Conservation (phyloP, 2,329 filamentous ascomycete genomes). For the Pyricularia pennisetigena region DNA sequence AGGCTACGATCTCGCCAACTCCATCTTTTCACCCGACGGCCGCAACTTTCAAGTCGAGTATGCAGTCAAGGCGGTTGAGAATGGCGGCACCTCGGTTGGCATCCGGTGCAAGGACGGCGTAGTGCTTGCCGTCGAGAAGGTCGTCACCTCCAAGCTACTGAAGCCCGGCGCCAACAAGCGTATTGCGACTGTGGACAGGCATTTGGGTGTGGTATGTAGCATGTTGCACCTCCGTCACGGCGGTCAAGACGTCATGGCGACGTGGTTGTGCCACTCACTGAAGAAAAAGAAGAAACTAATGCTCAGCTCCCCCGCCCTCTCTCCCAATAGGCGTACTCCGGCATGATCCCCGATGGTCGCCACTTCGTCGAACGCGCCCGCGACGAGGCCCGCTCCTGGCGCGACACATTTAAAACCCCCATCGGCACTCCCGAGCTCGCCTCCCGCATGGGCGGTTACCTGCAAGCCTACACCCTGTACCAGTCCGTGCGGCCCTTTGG, state of each 20-base stretch:
- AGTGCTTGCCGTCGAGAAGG: slow-evolving; percentile 92
- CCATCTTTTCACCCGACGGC: slow-evolving; percentile 97
- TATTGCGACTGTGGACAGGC: slow-evolving; percentile 88
- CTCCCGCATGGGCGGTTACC: slow-evolving; percentile 87
- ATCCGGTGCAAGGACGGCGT: slow-evolving; percentile 97
- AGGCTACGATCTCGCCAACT: slow-evolving; percentile 98
- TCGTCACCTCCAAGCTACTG: slow-evolving; percentile 88
- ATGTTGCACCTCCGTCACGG: neutral
- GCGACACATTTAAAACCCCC: slow-evolving; percentile 86
- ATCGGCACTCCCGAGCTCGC: slow-evolving; percentile 85
- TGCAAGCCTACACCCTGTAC: slow-evolving; percentile 96
- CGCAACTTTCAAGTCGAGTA: slow-evolving; percentile 99
- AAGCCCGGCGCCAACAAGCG: slow-evolving; percentile 95
- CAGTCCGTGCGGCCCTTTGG: slow-evolving; percentile 94
- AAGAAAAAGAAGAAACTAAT: neutral
- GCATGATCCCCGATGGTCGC: slow-evolving; percentile 87
- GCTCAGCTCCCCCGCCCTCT: neutral
- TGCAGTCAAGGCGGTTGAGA: slow-evolving; percentile 96
- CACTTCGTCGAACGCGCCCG: slow-evolving; percentile 92
- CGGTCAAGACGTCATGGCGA: neutral
- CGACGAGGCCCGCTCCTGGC: slow-evolving; percentile 88
- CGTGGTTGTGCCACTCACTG: neutral
- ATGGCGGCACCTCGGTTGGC: slow-evolving; percentile 89
- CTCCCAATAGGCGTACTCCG: slow-evolving; percentile 72
- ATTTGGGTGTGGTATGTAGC: slow-evolving; percentile 58